A percentile compares a stretch with the other conserved stretches of the same genome.
Conservation (phyloP, 805 yeast genomes). For the Pichia heedii region DNA sequence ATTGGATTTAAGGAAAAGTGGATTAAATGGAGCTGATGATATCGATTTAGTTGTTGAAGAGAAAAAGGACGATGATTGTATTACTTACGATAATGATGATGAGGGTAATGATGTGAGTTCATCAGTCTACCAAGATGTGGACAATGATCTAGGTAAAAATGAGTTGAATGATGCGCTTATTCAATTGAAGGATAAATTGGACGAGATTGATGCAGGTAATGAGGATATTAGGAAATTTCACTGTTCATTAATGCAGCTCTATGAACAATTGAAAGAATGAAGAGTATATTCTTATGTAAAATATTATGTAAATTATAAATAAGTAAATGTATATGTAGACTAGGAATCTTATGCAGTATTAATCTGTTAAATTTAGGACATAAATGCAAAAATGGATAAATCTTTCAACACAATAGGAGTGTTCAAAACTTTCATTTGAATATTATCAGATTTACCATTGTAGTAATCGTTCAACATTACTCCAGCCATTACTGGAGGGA, state of each 20-base stretch:
- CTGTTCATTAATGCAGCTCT: neutral
- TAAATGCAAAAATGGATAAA: neutral
- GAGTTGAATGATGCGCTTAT: conserved; percentile 5
- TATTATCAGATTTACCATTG: conserved; percentile 1
- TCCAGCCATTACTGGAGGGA: conserved; percentile 46
- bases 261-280: neutral
- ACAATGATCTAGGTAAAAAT: too few species aligned
- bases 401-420: neutral
- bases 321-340: neutral
- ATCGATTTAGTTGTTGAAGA: conserved; percentile 1
- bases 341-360: neutral
- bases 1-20: conserved; percentile 1
- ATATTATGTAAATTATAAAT: neutral
- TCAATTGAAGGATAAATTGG: neutral
- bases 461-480: conserved; percentile 20
- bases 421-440: conserved; percentile 7
- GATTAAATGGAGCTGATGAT: conserved; percentile 1
- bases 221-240: neutral
- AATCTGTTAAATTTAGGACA: neutral
- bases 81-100: neutral
- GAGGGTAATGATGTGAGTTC: neutral
- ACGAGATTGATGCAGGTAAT: neutral
- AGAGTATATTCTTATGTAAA: too few species aligned
- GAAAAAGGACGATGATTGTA: neutral
- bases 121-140: too few species aligned